Conservation (phyloP, 2,329 filamentous ascomycete species). For the Diaporthe humulicola region DNA sequence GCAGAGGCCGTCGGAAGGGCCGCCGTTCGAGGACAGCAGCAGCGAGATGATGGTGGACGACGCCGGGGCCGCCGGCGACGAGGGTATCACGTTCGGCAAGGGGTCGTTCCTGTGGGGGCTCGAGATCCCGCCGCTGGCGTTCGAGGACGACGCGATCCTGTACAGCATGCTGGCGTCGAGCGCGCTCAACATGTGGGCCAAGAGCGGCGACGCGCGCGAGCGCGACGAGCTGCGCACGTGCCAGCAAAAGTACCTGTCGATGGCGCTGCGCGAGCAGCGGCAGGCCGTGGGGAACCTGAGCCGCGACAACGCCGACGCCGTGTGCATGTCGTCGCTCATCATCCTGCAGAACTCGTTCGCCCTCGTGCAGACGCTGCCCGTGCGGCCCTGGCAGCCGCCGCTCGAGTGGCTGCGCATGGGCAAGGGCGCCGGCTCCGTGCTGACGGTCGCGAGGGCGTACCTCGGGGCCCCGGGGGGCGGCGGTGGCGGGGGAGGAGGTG, state of each 20-base stretch:
- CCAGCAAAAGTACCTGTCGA: conserved; percentile 53
- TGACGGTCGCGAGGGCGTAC: conserved; percentile 46
- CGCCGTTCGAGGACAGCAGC: background rate
- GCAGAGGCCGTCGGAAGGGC: conserved; percentile 37
- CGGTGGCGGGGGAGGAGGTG: background rate
- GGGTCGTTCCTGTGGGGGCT: conserved; percentile 46
- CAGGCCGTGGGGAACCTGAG: conserved; percentile 50
- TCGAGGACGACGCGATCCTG: conserved; percentile 50
- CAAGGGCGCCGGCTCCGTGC: conserved; percentile 51
- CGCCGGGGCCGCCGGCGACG: background rate
- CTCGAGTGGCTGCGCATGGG: conserved; percentile 54
- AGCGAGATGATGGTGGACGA: background rate
- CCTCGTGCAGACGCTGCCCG: conserved; percentile 53
- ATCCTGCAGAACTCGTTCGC: conserved; percentile 54
- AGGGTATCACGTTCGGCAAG: background rate
- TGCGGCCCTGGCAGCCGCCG: conserved; percentile 54
- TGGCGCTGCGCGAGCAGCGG: conserved; percentile 53
- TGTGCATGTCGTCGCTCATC: conserved; percentile 52
- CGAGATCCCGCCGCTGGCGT: conserved; percentile 51
- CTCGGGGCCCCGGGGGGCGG: conserved; percentile 39
- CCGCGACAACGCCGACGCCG: conserved; percentile 49
- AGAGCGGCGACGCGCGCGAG: conserved; percentile 37
- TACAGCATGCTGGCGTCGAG: conserved; percentile 53
- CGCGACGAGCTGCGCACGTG: conserved; percentile 42
- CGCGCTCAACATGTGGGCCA: conserved; percentile 53